Evolutionary conservation across 2,329 filamentous ascomycete genomes (phyloP), one percentile per base, ranked within the genome.

Genomic region (Cercospora sp.): DNA sequence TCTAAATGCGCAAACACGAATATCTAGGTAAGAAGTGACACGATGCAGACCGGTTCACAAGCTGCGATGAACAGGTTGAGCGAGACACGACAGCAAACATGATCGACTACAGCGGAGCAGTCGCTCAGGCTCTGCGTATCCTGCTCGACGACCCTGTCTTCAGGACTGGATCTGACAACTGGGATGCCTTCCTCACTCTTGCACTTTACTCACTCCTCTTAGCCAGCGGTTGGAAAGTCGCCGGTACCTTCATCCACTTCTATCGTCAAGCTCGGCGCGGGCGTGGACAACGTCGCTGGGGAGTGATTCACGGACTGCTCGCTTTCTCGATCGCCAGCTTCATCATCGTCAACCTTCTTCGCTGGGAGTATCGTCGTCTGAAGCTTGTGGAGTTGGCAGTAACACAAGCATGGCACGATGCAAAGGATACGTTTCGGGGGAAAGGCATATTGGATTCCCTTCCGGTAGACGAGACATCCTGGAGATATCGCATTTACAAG

Each of bases 301-400:
- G 5, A 8, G 28, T 37, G 28, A 59, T 59, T 8, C 32, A 59
- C n/a, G 55, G 55, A 34, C 55, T 59, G 55, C 34, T 67, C 34
- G 13, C 61, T 13, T 62, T 26, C 9, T 58, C 66, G n/a, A n/a
- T 59, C 30, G 21, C 24, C 16, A 61, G 28, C 34, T 37, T 57
- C 30, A 9, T 61, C 7, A 30, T 61, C 12, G 53, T 66, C 57
- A 65, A 59, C 32, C 9, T 40, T 12, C 28, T 68, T 34, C 66
- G 66, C 45, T 66, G 55, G 45, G 45, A 66, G 16, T 58, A 68
- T 37, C 66, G 66, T 18, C 57, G 57, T 13, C 59, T 62, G 55
- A 62, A 66, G 24, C 57, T 66, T 5, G 34, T 30, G 18, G 43
- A 30, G 13, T 13, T 67, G 21, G 49, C 30, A 18, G 24, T 34